Conservation (phyloP, 2,329 filamentous ascomycete genomes). For the Laburnicola sp. region DNA sequence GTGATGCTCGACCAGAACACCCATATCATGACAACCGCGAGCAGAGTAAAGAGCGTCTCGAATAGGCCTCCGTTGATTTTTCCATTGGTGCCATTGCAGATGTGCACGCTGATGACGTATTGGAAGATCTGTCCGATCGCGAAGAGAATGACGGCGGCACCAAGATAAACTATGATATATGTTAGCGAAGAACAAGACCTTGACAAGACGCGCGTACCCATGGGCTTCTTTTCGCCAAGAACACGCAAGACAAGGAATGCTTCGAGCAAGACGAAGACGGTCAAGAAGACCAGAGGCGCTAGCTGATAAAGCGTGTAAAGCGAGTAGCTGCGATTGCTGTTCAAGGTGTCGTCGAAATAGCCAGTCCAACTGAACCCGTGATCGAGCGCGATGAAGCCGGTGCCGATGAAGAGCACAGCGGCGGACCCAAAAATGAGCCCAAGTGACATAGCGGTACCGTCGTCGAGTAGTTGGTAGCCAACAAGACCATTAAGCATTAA, state of each 20-base stretch:
- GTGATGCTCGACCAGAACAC: constrained; percentile 99
- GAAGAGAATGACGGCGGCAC: constrained; percentile 75
- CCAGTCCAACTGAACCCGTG: constrained; percentile 85
- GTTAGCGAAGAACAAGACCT: constrained; percentile 18
- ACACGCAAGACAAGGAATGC: constrained; percentile 80
- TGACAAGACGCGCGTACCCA: constrained; percentile 61
- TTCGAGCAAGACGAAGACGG: constrained; percentile 83
- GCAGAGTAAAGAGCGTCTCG: constrained; percentile 86
- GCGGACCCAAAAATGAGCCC: constrained; percentile 74
- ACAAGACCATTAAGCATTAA: constrained; percentile 89
- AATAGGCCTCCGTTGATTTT: constrained; percentile 94
- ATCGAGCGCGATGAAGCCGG: constrained; percentile 93
- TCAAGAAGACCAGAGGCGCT: constrained; percentile 83
- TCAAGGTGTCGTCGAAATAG: constrained; percentile 64
- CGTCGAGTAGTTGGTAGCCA: constrained; percentile 90
- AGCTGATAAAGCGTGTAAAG: constrained; percentile 95
- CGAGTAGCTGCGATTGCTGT: constrained; percentile 69
- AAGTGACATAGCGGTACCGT: constrained; percentile 84
- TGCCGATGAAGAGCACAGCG: constrained; percentile 76
- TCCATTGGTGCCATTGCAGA: constrained; percentile 79
- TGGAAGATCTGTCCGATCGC: constrained; percentile 94
- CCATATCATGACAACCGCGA: constrained; percentile 84
- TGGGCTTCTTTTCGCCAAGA: constrained; percentile 86
- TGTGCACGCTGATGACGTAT: constrained; percentile 87
- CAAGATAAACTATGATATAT: constrained; percentile 67